Conservation (phyloP, 163 green algal species). For the Scenedesmus sp. region DNA sequence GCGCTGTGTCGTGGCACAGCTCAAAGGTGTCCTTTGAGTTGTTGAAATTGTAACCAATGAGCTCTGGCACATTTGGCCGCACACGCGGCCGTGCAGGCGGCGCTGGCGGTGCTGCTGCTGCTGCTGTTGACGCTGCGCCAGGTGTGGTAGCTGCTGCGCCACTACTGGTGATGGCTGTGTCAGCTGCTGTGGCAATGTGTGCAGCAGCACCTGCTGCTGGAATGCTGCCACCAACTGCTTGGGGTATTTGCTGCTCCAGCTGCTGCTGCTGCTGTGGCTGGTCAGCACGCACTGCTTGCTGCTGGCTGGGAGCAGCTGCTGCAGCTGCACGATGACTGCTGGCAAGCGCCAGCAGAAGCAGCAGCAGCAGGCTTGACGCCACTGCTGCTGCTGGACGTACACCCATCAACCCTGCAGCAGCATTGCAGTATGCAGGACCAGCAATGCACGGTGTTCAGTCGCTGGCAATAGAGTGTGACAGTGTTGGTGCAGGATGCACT, state of each 20-base stretch:
- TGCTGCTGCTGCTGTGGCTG: background rate
- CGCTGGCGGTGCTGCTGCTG: background rate
- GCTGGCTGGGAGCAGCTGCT: slow-evolving; percentile 27
- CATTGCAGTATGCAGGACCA: background rate
- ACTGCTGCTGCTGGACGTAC: slow-evolving; percentile 1
- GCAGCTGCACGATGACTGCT: background rate
- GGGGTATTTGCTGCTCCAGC: background rate
- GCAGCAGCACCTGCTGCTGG: background rate
- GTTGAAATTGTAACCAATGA: slow-evolving; percentile 39
- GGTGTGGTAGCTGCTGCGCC: background rate
- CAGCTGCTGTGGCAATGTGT: background rate
- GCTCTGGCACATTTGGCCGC: background rate
- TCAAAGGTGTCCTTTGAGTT: slow-evolving; percentile 49
- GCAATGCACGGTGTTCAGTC: background rate
- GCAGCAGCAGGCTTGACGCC: slow-evolving; percentile 27
- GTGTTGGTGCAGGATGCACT: slow-evolving; percentile 9
- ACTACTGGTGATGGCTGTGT: no score
- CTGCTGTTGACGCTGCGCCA: background rate
- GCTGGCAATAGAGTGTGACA: background rate
- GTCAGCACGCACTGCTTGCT: background rate
- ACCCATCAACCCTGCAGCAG: slow-evolving; percentile 4
- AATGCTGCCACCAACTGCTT: background rate
- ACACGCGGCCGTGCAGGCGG: background rate
- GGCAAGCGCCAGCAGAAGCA: background rate
- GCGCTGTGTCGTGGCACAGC: slow-evolving; percentile 21